Conservation (phyloP, 2,329 filamentous ascomycete genomes). For the Fusarium sp. region DNA sequence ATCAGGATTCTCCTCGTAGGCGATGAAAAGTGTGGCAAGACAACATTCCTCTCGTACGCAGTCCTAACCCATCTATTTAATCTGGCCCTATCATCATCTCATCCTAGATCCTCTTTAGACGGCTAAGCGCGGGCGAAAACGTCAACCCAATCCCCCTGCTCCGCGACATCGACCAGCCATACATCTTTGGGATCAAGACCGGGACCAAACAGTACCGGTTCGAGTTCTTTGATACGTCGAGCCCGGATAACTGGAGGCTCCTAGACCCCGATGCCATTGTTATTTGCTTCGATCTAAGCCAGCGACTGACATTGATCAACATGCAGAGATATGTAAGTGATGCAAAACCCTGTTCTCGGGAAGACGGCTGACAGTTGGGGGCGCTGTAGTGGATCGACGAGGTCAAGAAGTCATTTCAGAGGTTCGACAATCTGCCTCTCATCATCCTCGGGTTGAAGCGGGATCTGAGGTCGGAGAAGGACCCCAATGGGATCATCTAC, state of each 20-base stretch:
- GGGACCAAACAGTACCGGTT: slow-evolving; percentile 59
- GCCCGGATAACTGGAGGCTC: slow-evolving; percentile 69
- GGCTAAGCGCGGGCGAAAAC: slow-evolving; percentile 62
- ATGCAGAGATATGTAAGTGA: slow-evolving; percentile 66
- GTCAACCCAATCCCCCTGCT: slow-evolving; percentile 61
- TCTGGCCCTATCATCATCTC: slow-evolving; percentile 6
- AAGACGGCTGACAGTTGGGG: not conserved
- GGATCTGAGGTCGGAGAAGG: slow-evolving; percentile 67
- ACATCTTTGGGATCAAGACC: slow-evolving; percentile 65
- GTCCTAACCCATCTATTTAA: slow-evolving; percentile 16
- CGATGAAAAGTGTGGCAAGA: slow-evolving; percentile 70
- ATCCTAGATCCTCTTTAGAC: slow-evolving; percentile 51
- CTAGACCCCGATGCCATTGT: slow-evolving; percentile 69
- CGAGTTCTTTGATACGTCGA: slow-evolving; percentile 71
- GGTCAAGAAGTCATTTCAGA: slow-evolving; percentile 60
- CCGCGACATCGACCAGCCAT: slow-evolving; percentile 71
- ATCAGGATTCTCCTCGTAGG: slow-evolving; percentile 70
- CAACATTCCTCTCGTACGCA: slow-evolving; percentile 71
- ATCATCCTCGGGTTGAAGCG: slow-evolving; percentile 71
- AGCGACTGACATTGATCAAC: slow-evolving; percentile 68
- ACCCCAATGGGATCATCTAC: slow-evolving; percentile 71
- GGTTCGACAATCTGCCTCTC: slow-evolving; percentile 63
- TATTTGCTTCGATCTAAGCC: slow-evolving; percentile 72
- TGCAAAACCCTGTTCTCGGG: not conserved
- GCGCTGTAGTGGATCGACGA: slow-evolving; percentile 68